A percentile compares a stretch with the other conserved stretches of the same genome.
phyloP scores from a whole-genome alignment of 805 yeast genomes.

The Candida nanaspora region DNA sequence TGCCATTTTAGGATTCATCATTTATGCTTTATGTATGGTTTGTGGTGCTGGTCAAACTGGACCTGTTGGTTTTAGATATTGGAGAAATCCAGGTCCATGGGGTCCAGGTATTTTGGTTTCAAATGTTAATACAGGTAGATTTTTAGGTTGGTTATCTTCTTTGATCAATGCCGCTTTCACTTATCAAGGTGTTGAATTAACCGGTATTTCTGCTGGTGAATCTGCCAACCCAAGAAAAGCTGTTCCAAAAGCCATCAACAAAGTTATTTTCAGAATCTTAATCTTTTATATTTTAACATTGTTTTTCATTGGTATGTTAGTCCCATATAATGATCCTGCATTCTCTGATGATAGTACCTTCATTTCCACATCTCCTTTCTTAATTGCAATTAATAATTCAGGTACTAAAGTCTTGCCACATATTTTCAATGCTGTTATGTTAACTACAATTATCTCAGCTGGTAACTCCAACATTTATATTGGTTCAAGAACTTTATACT shows the following conservation, averaged over 20 bases:
- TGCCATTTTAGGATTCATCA: conserved; percentile 64
- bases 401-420: conserved; percentile 62
- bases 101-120: conserved; percentile 53
- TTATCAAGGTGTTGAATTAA: conserved; percentile 72
- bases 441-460: conserved; percentile 66
- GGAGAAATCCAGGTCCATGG: conserved; percentile 77
- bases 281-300: conserved; percentile 59
- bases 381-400: conserved; percentile 61
- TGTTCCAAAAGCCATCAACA: conserved; percentile 66
- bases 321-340: conserved; percentile 60
- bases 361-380: conserved; percentile 52
- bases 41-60: conserved; percentile 67
- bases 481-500: conserved; percentile 61
- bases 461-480: conserved; percentile 71
- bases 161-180: conserved; percentile 73
- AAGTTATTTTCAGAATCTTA: conserved; percentile 58
- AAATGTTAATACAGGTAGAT: conserved; percentile 45
- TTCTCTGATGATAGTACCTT: conserved; percentile 30
- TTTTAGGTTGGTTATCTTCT: conserved; percentile 64
- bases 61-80: conserved; percentile 71
- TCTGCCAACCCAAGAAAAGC: conserved; percentile 60
- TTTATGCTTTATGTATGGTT: conserved; percentile 63
- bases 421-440: conserved; percentile 65
- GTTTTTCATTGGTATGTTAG: conserved; percentile 62
- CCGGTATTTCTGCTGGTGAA: conserved; percentile 74